Base-by-base conservation (phyloP, 805 yeast species). In the Metschnikowia santaceciliae region DNA sequence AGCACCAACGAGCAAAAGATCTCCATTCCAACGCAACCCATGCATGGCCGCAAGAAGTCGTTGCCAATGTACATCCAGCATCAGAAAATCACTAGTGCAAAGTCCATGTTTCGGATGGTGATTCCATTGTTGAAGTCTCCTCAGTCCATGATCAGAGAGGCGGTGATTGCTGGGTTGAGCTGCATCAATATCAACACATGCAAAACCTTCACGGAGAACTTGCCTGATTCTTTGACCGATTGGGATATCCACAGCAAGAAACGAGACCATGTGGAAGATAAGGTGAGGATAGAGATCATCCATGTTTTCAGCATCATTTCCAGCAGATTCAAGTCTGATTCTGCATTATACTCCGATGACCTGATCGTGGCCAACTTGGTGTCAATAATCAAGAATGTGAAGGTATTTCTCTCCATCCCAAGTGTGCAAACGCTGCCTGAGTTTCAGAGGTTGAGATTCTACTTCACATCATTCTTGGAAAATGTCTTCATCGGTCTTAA, bases 81-180 rank as follows among this genome's bases (percentile, higher is more conserved):
- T 59, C 96, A 90, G 63, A 86, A 89, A 46, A 91, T 94, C 49
- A 91, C 96, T 1, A 89, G 97, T 53, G 97, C 97, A 0, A 84
- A 86, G 52, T 85, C 96, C 0, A 84, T 94, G 2, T 94, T 94
- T 70, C 79, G 85, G 50, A 83, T 94, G 85, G 91, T 90, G 0
- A 72, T 90, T 36, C 97, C 97, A 0, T 71, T 94, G 30, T 67
- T 94, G 44, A 83, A 80, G 30, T 82, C 90, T 0, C 81, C 83
- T 1, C 89, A 88, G 53, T 75, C 78, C 2, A 74, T 82, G 56
- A 80, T 94, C 7, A 76, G 88, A 54, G 96, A 91, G 55, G 94
- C 97, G 0, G 83, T 91, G 14, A 90, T 90, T n/a, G 72, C 86
- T 2, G 98, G 98, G 0, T 68, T 95, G 48, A 86, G 96, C 55